Evolutionary conservation across 2,329 filamentous ascomycete genomes (phyloP).

Genomic region (Trematosphaeria pertusa): DNA sequence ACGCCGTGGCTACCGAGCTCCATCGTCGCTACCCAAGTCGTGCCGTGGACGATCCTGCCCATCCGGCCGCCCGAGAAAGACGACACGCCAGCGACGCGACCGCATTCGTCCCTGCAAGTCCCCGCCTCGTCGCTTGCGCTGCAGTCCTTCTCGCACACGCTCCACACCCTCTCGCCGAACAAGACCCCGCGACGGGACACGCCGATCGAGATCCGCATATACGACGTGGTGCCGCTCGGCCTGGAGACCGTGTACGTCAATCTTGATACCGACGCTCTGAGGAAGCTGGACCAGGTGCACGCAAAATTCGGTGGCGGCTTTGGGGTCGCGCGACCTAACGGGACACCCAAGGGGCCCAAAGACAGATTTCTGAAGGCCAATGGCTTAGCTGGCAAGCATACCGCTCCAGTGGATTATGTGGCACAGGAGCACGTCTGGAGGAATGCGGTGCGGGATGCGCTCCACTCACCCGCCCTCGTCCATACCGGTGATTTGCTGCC

Average conservation of each 20-base stretch:
- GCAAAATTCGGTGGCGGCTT: constrained; percentile 78
- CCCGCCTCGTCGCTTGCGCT: constrained; percentile 75
- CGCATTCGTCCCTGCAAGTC: constrained; percentile 81
- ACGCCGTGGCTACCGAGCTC: constrained; percentile 72
- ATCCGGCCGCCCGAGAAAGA: constrained; percentile 58
- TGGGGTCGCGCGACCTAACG: constrained; percentile 40
- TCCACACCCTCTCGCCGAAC: constrained; percentile 77
- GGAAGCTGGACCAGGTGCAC: constrained; percentile 81
- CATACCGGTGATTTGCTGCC: constrained; percentile 85
- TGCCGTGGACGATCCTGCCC: constrained; percentile 85
- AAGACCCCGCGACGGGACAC: constrained; percentile 76
- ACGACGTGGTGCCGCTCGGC: constrained; percentile 80
- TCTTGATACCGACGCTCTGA: constrained; percentile 80
- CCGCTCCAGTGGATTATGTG: constrained; percentile 21
- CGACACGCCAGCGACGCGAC: constrained; percentile 48
- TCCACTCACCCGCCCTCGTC: constrained; percentile 76
- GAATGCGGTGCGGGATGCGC: constrained; percentile 70
- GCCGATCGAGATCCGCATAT: constrained; percentile 81
- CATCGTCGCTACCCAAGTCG: constrained; percentile 61
- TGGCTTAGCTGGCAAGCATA: constrained; percentile 34
- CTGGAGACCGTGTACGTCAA: constrained; percentile 88
- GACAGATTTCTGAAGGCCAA: constrained; percentile 46
- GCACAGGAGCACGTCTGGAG: constrained; percentile 46
- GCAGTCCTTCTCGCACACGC: constrained; percentile 77
- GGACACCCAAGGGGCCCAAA: constrained; percentile 38